A percentile compares a stretch with the other conserved stretches of the same genome.
Evolutionary conservation across 2,329 filamentous ascomycete species (phyloP).

Genomic region (Microcera coccophila): DNA sequence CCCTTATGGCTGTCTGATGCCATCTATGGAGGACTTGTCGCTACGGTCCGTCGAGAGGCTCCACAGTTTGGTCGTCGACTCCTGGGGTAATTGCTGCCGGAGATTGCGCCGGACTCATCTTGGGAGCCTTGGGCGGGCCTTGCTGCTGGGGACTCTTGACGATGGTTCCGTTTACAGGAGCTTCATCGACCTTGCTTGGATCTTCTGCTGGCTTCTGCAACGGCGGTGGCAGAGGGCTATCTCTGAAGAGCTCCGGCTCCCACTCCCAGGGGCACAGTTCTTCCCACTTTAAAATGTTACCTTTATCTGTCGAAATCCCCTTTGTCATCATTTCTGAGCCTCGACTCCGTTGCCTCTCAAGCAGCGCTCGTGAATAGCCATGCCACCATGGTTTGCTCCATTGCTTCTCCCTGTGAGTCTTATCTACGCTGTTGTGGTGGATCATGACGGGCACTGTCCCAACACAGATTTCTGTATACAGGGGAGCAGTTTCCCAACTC

Average conservation of each 20-base stretch:
- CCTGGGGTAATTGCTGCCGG: no score
- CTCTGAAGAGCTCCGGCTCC: conserved; percentile 26
- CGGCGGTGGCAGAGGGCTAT: conserved; percentile 1
- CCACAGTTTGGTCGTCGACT: no score
- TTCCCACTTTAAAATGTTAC: conserved; percentile 17
- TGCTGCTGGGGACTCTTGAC: no score
- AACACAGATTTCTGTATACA: conserved; percentile 28
- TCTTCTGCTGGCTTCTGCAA: conserved; percentile 8
- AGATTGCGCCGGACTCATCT: no score
- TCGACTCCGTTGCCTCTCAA: conserved; percentile 13
- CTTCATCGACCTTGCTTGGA: not conserved
- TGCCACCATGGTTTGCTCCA: conserved; percentile 28
- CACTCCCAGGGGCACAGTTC: conserved; percentile 22
- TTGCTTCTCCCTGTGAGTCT: conserved; percentile 17
- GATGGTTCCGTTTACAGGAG: no score
- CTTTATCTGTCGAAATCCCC: conserved; percentile 15
- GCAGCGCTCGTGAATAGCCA: conserved; percentile 12
- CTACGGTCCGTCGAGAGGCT: no score
- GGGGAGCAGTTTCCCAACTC: conserved; percentile 23
- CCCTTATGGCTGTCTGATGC: no score
- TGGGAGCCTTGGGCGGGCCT: no score
- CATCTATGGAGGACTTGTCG: no score
- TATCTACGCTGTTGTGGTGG: conserved; percentile 26
- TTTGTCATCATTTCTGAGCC: conserved; percentile 13
- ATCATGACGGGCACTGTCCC: conserved; percentile 28